Conservation (phyloP, 306 rosid genomes). For the Arachis stenosperma region DNA sequence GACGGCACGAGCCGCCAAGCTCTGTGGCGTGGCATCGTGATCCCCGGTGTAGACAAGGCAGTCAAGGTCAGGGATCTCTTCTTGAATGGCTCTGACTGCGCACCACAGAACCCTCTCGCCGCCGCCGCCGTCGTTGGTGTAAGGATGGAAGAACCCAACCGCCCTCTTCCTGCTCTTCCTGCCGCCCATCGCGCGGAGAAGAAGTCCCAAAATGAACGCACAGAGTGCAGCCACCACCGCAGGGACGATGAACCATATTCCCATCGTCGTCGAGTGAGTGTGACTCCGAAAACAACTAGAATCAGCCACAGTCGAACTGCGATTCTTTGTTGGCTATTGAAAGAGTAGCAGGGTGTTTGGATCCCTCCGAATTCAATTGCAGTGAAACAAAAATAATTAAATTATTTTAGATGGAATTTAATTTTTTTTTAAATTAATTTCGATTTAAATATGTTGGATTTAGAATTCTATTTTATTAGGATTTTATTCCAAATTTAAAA, state of each 20-base stretch:
- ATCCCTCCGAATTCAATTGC: too few relatives aligned
- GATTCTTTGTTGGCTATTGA: too few relatives aligned
- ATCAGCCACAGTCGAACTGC: too few relatives aligned
- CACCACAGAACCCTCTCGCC: conserved; percentile 96
- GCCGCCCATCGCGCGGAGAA: conserved; percentile 32
- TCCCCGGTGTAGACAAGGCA: conserved; percentile 87
- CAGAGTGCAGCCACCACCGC: conserved; percentile 45
- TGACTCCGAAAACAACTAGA: too few relatives aligned
- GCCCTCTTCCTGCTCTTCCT: conserved; percentile 60
- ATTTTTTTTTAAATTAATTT: too few relatives aligned
- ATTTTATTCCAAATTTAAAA: too few relatives aligned
- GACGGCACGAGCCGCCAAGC: conserved; percentile 62
- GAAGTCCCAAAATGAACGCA: conserved; percentile 39
- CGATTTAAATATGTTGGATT: too few relatives aligned
- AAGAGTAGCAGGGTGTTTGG: too few relatives aligned
- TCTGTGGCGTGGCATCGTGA: conserved; percentile 76
- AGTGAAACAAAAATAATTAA: too few relatives aligned
- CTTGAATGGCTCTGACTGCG: conserved; percentile 83
- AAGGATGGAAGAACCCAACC: conserved; percentile 93
- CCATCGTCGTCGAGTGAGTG: conserved; percentile 33
- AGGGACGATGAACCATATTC: conserved; percentile 35
- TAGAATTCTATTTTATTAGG: too few relatives aligned
- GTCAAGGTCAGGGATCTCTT: conserved; percentile 58
- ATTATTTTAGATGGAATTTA: too few relatives aligned
- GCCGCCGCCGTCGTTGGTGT: conserved; percentile 92